Conservation (phyloP, 2,329 filamentous ascomycete species). For the Blastomyces gilchristii region DNA sequence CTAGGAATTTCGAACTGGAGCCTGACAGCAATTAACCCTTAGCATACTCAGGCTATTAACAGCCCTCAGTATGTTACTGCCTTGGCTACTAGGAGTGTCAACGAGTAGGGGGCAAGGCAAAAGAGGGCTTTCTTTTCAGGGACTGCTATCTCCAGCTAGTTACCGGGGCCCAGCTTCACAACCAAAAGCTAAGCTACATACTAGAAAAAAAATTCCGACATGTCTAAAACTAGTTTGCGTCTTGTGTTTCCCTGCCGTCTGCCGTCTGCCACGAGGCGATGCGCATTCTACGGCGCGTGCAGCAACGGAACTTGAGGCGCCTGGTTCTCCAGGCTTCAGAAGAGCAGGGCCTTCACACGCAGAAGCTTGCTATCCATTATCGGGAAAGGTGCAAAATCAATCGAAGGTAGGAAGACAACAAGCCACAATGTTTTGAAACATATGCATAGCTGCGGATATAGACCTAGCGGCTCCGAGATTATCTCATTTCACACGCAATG, state of each 20-base stretch:
- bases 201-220: not conserved
- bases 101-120: not conserved
- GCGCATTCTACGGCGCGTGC: not conserved
- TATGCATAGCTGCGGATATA: not conserved
- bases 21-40: not conserved
- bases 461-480: not conserved
- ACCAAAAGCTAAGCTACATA: not conserved
- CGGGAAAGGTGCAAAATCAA: not conserved
- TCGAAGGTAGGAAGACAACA: not conserved
- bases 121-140: not conserved
- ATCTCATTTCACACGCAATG: conserved; percentile 1
- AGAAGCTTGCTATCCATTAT: not conserved
- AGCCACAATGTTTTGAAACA: not conserved
- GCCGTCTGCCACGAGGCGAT: not conserved
- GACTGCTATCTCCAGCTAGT: too few relatives aligned
- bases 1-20: not conserved
- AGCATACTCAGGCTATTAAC: not conserved
- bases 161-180: not conserved
- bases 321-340: not conserved
- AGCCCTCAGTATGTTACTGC: not conserved
- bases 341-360: not conserved
- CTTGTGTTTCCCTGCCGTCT: not conserved
- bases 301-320: not conserved
- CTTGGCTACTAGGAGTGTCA: not conserved
- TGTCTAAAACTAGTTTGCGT: not conserved